These are phyloP conservation scores for Botryotinia globosa DNA, from an alignment of 2,329 filamentous ascomycete species.

Conservation along the genomic window DNA sequence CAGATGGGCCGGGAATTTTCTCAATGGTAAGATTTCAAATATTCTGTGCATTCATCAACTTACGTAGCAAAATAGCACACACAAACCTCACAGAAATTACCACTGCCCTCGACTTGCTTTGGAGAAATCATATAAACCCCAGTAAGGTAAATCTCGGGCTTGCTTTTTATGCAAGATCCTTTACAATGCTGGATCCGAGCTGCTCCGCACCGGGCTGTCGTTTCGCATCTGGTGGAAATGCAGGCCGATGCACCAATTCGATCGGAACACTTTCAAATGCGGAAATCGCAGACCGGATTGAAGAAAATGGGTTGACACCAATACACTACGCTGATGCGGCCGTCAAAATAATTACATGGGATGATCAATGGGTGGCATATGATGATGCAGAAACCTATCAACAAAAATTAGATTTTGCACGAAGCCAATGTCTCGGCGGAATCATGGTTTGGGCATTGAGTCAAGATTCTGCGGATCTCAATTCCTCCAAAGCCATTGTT, in stretches of 20 bases:
- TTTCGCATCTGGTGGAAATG: constrained; percentile 26
- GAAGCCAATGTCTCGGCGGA: constrained; percentile 31
- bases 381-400: constrained; percentile 36
- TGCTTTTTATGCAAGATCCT: constrained; percentile 46
- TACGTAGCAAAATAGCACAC: constrained; percentile 34
- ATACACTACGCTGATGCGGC: constrained; percentile 29
- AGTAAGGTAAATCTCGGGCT: constrained; percentile 45
- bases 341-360: constrained; percentile 18
- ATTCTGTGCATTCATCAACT: no score
- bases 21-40: constrained; percentile 28
- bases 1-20: constrained; percentile 33
- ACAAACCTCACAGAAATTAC: constrained; percentile 50
- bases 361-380: constrained; percentile 26
- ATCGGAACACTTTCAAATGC: constrained; percentile 34
- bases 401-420: constrained; percentile 33
- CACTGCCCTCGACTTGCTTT: constrained; percentile 44
- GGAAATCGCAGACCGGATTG: constrained; percentile 39
- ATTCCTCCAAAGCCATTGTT: no score
- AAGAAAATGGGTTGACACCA: constrained; percentile 25
- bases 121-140: constrained; percentile 44
- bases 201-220: constrained; percentile 31
- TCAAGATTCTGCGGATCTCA: no score
- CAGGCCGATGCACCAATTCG: constrained; percentile 18
- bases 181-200: constrained; percentile 28
- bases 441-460: constrained; percentile 34